phyloP scores from a whole-genome alignment of 1,284 basidiomycete species.

The Cystobasidiaceae sp. region DNA sequence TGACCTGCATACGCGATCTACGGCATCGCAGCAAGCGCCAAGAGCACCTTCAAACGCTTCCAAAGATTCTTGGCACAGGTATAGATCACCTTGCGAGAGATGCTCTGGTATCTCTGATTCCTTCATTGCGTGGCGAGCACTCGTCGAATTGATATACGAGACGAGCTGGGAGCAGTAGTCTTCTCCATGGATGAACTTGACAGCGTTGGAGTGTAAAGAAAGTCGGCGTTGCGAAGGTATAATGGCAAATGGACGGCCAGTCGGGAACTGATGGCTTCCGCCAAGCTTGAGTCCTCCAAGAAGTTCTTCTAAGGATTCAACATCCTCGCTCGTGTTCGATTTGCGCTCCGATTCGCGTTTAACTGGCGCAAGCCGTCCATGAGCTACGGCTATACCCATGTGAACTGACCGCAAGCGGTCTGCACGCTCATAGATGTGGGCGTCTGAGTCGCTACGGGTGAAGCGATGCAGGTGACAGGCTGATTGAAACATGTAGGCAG shows the following conservation, averaged over 20 bases:
- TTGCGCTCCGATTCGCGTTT: neutral
- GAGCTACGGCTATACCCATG: conserved; percentile 14
- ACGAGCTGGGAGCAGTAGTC: neutral
- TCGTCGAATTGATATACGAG: neutral
- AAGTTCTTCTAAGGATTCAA: neutral
- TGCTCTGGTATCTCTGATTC: conserved; percentile 72
- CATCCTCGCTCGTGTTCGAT: neutral
- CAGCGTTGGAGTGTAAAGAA: neutral
- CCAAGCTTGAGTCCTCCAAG: conserved; percentile 6
- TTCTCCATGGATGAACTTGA: neutral
- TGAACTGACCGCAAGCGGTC: conserved; percentile 23
- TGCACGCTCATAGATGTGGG: conserved; percentile 17
- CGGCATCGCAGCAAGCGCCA: conserved; percentile 75
- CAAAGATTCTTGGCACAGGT: conserved; percentile 65
- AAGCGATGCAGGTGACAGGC: conserved; percentile 20
- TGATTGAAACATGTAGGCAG: conserved; percentile 15
- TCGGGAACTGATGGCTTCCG: neutral
- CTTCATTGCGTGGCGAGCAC: conserved; percentile 45
- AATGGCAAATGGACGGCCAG: conserved; percentile 21
- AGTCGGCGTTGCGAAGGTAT: neutral
- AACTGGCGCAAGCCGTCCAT: conserved; percentile 9
- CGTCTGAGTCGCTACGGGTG: conserved; percentile 9
- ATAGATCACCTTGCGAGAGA: conserved; percentile 73
- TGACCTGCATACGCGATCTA: conserved; percentile 58
- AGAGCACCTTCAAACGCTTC: conserved; percentile 69